These are phyloP conservation scores for Pyrenophora teres DNA, from an alignment of 2,329 filamentous ascomycete genomes.

Conservation along the genomic window DNA sequence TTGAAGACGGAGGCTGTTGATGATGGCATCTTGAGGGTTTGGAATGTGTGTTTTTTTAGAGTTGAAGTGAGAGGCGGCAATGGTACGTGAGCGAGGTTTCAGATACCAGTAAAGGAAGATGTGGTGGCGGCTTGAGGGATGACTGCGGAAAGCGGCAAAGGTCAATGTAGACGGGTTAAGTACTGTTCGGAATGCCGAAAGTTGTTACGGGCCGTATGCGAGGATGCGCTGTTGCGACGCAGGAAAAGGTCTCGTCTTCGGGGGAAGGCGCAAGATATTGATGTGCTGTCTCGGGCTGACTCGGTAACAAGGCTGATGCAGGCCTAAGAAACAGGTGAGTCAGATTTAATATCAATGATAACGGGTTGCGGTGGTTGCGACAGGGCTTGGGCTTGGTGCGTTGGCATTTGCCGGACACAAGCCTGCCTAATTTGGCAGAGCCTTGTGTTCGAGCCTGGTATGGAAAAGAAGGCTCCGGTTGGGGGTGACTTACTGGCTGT, in stretches of 20 bases:
- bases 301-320: constrained; percentile 11
- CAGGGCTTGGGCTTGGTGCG: constrained; percentile 39
- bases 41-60: constrained; percentile 5
- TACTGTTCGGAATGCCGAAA: constrained; percentile 9
- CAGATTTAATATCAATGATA: constrained; percentile 42
- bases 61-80: no score
- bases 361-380: constrained; percentile 4
- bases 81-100: no score
- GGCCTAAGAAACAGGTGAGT: constrained; percentile 39
- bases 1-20: constrained; percentile 29
- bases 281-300: constrained; percentile 37
- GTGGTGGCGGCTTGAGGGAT: not conserved
- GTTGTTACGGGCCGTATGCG: constrained; percentile 3
- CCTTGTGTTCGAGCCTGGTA: constrained; percentile 29
- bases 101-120: no score
- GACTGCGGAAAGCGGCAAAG: not conserved
- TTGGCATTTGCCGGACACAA: constrained; percentile 28
- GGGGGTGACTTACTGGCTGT: constrained; percentile 38
- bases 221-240: constrained; percentile 26
- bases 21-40: constrained; percentile 34
- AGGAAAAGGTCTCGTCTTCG: constrained; percentile 11
- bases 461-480: constrained; percentile 32
- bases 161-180: constrained; percentile 24
- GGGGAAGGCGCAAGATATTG: constrained; percentile 24
- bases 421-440: constrained; percentile 25